phyloP scores from a whole-genome alignment of 371 early-diverging fungal species.

The Circinella umbellata region DNA sequence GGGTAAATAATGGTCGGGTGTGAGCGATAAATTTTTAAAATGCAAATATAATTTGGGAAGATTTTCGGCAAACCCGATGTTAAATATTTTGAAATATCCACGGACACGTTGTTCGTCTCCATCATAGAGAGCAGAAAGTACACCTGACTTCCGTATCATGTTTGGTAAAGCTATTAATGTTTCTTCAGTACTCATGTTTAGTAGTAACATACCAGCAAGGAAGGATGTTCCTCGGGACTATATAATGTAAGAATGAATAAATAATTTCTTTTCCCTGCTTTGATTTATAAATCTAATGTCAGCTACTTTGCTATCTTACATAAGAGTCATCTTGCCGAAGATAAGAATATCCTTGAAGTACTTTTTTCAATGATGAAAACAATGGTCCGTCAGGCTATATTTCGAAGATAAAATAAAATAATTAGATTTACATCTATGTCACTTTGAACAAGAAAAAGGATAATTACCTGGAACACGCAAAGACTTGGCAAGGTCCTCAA shows the following conservation, averaged over 20 bases:
- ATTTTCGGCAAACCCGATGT: conserved; percentile 56
- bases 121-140: conserved; percentile 44
- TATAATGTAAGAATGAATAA: neutral
- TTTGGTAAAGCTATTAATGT: conserved; percentile 42
- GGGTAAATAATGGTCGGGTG: conserved; percentile 53
- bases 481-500: conserved; percentile 53
- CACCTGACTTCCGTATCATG: conserved; percentile 39
- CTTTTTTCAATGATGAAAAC: conserved; percentile 42
- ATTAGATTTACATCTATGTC: neutral
- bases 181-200: conserved; percentile 49
- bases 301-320: conserved; percentile 31
- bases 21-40: conserved; percentile 52
- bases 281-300: no score
- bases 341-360: conserved; percentile 48
- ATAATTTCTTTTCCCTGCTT: neutral
- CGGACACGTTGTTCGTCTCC: conserved; percentile 44
- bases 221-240: conserved; percentile 55
- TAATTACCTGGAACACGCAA: conserved; percentile 54
- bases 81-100: conserved; percentile 55
- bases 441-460: neutral
- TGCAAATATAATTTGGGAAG: conserved; percentile 54
- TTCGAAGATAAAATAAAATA: neutral
- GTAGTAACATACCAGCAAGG: conserved; percentile 50
- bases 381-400: conserved; percentile 53
- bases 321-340: conserved; percentile 40